Conservation (phyloP, 345 rosid genomes). For the Eucalyptus caleyi region DNA sequence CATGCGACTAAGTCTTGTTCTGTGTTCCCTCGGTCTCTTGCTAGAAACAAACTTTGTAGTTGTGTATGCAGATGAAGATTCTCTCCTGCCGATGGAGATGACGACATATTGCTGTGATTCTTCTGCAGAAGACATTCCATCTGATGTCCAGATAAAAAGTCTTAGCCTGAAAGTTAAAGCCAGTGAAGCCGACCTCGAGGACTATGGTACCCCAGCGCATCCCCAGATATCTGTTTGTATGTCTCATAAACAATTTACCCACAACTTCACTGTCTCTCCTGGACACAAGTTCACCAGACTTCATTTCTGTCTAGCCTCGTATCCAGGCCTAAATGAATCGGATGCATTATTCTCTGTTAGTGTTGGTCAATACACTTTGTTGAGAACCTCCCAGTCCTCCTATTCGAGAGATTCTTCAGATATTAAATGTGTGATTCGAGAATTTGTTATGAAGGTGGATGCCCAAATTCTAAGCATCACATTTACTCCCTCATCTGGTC, state of each 20-base stretch:
- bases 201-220: background rate
- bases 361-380: background rate
- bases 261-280: background rate
- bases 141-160: background rate
- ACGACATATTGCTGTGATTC: background rate
- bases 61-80: background rate
- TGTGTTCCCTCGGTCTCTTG: background rate
- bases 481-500: background rate
- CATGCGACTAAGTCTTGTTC: background rate
- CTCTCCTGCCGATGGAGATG: fast-evolving
- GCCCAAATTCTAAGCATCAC: background rate
- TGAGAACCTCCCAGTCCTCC: background rate
- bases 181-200: background rate
- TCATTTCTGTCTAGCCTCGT: slow-evolving; percentile 1
- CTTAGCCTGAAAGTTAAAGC: background rate
- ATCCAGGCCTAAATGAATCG: background rate
- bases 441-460: background rate
- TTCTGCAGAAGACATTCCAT: background rate
- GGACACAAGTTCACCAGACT: slow-evolving; percentile 6
- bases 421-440: background rate
- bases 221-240: background rate
- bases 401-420: background rate
- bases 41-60: background rate
- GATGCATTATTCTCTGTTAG: background rate
- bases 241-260: background rate